These are phyloP conservation scores for Boletus huronensis DNA, from an alignment of 768 basidiomycete genomes.

Conservation along the genomic window DNA sequence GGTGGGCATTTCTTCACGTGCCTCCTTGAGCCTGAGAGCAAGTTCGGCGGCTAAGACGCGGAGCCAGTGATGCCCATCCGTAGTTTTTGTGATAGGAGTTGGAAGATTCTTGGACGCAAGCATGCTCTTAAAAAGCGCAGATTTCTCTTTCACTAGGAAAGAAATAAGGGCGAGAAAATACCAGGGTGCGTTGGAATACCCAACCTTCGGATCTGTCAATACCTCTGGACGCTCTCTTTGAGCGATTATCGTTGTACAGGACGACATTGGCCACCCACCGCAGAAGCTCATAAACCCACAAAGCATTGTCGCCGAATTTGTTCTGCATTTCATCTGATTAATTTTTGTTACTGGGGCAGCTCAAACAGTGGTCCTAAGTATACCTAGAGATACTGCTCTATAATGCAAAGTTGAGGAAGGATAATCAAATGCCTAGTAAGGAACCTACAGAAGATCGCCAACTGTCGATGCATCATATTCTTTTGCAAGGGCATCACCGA, in stretches of 20 bases:
- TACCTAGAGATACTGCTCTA: conserved; percentile 60
- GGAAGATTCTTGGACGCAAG: conserved; percentile 93
- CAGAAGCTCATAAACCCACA: conserved; percentile 92
- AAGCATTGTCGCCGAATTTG: conserved; percentile 75
- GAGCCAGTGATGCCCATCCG: conserved; percentile 88
- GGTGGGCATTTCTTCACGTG: conserved; percentile 64
- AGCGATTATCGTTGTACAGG: background rate
- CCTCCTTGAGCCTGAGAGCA: conserved; percentile 78
- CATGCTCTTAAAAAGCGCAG: conserved; percentile 85
- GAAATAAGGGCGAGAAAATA: background rate
- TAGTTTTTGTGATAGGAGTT: conserved; percentile 64
- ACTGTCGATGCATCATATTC: conserved; percentile 90
- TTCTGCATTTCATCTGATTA: conserved; percentile 68
- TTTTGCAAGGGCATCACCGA: conserved; percentile 81
- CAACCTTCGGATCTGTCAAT: conserved; percentile 86
- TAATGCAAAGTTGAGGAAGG: background rate
- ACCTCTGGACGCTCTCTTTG: conserved; percentile 45
- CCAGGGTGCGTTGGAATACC: background rate
- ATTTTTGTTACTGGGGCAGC: conserved; percentile 2
- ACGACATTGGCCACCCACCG: conserved; percentile 46
- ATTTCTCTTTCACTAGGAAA: conserved; percentile 77
- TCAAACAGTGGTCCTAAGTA: conserved; percentile 5
- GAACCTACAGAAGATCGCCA: conserved; percentile 79
- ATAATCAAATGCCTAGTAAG: background rate
- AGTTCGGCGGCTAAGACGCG: conserved; percentile 89